Base-by-base conservation (phyloP, 106 monocot genomes). In the Allium cepa region DNA sequence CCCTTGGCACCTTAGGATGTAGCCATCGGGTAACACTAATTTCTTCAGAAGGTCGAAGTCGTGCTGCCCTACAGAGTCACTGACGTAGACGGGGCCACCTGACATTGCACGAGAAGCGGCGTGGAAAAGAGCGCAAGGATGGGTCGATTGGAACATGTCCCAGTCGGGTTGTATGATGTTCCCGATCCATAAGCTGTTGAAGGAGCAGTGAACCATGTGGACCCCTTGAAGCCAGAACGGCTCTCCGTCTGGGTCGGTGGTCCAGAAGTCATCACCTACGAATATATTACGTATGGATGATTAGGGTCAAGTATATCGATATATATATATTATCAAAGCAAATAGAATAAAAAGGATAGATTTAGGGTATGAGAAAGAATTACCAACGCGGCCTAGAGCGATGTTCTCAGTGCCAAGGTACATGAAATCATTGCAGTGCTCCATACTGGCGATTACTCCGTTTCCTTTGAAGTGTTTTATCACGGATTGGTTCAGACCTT, bases 371-470 rank as follows among this genome's bases (percentile, higher is more conserved):
- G 14, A 65, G 22, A 26, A 52, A 65, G 22, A 26, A 52, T 7
- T 72, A 81, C 85, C 94, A 6, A 94, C 94, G 9, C 90, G 82
- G 48, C 90, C 94, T 9, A 94, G 90, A 1, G 90, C 71, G 63
- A 94, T 85, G 67, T 80, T 8, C 2, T 83, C 73, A 15, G 94
- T 94, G 63, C 94, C 94, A 18, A 94, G 94, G 69, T 90, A 71
- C 84, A 94, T 87, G 78, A 94, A 94, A 79, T 94, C 94, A 73
- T 94, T 94, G 87, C 94, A 90, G 70, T 94, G 94, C 69, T 94
- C 87, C 94, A 94, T 94, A 78, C 87, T 85, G 15, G 90, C 94
- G 46, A 94, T 90, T 17, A 84, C 94, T 8, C 90, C 87, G 48
- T 94, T 94, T 14, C 94, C 94, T 0, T 74, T 60, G 73, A 94